These are phyloP conservation scores for Solanum hybrid DNA, from an alignment of 305 asterid genomes.

Conservation along the genomic window DNA sequence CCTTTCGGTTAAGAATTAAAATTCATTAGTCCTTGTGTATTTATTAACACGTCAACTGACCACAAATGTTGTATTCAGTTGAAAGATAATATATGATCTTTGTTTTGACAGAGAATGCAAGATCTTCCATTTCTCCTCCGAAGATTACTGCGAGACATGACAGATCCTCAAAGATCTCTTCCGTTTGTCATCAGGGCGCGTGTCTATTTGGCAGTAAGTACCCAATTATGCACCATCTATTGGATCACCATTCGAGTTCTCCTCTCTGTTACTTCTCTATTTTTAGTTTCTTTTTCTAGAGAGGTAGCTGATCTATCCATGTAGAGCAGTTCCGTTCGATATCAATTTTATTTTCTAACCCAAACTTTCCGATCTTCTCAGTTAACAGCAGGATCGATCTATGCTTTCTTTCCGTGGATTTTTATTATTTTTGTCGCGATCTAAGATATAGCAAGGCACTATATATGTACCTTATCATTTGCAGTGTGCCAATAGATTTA, in stretches of 20 bases:
- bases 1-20: not conserved
- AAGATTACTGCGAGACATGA: constrained; percentile 70
- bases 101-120: constrained; percentile 65
- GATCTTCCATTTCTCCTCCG: constrained; percentile 91
- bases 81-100: constrained; percentile 11
- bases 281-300: not conserved
- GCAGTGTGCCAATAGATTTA: not conserved
- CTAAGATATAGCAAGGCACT: not conserved
- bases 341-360: not conserved
- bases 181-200: constrained; percentile 72
- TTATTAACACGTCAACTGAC: not conserved
- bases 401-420: not conserved
- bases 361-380: not conserved
- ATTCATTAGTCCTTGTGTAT: not conserved
- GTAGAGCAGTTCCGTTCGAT: not conserved
- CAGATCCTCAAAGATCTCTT: constrained; percentile 79
- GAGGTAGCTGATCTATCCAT: not conserved
- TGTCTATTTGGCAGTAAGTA: constrained; percentile 84
- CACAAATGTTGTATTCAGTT: not conserved
- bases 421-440: not conserved
- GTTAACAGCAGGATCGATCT: not conserved
- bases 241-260: not conserved
- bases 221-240: constrained; percentile 11
- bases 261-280: not conserved
- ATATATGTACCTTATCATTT: not conserved